phyloP scores from a whole-genome alignment of 2,329 filamentous ascomycete genomes.

The Diaporthe sp. region DNA sequence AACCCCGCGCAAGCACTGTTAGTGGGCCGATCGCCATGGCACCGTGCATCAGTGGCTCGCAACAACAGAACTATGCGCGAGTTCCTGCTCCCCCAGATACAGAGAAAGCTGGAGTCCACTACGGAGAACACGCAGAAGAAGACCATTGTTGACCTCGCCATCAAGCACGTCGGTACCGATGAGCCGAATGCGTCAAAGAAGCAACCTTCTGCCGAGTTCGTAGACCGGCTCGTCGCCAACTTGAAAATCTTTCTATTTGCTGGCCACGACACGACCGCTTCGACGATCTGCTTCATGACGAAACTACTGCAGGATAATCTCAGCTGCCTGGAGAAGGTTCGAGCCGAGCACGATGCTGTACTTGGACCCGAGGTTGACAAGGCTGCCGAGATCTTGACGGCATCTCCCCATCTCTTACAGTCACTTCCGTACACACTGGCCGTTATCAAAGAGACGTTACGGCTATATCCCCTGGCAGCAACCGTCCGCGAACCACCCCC shows the following conservation, averaged over 20 bases:
- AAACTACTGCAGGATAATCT: not conserved
- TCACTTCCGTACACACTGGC: not conserved
- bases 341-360: not conserved
- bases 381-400: not conserved
- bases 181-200: not conserved
- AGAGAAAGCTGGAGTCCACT: not conserved
- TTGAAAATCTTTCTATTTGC: not conserved
- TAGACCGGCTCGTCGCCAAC: not conserved
- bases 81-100: not conserved
- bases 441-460: not conserved
- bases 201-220: not conserved
- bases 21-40: not conserved
- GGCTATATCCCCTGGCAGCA: not conserved
- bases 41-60: not conserved
- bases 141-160: not conserved
- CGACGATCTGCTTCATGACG: not conserved
- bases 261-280: not conserved
- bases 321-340: not conserved
- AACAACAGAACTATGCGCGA: not conserved
- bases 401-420: not conserved
- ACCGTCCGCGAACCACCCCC: not conserved
- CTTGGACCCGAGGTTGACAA: not conserved
- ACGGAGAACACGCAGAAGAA: not conserved
- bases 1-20: not conserved
- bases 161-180: not conserved